Conservation (phyloP, 495 filamentous ascomycete genomes). For the Aspergillus indologenus region DNA sequence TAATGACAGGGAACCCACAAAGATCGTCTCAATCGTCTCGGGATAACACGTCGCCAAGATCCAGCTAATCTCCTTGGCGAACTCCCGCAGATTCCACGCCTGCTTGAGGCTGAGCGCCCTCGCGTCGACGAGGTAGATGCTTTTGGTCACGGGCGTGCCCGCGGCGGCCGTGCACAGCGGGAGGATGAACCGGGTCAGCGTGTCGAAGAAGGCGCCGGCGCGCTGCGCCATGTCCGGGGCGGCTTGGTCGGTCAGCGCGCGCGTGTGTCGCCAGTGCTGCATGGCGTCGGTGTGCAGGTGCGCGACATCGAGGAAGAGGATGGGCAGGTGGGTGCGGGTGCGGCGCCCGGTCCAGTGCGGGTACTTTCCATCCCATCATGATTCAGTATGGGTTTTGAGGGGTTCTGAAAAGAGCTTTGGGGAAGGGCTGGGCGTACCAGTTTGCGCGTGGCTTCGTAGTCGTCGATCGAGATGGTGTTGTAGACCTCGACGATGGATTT, state of each 20-base stretch:
- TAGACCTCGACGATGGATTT: slow-evolving; percentile 23
- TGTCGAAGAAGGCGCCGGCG: slow-evolving; percentile 25
- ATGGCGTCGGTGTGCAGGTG: slow-evolving; percentile 17
- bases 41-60: slow-evolving; percentile 33
- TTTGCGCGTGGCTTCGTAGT: slow-evolving; percentile 26
- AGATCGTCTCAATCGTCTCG: slow-evolving; percentile 27
- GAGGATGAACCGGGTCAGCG: slow-evolving; percentile 26
- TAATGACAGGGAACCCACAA: slow-evolving; percentile 18
- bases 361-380: no score
- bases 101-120: slow-evolving; percentile 23
- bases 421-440: slow-evolving; percentile 15
- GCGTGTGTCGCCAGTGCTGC: slow-evolving; percentile 19
- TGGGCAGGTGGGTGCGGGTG: slow-evolving; percentile 24
- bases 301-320: slow-evolving; percentile 26
- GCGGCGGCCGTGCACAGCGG: slow-evolving; percentile 31
- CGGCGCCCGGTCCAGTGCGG: slow-evolving; percentile 36
- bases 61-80: slow-evolving; percentile 26
- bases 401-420: background rate
- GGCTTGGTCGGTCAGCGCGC: background rate
- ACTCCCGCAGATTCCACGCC: slow-evolving; percentile 26
- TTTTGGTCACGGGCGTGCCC: slow-evolving; percentile 21
- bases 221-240: slow-evolving; percentile 22
- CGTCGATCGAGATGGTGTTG: slow-evolving; percentile 21
- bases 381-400: no score
- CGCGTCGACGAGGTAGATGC: slow-evolving; percentile 28